These are phyloP conservation scores for Amanita brunnescens DNA, from an alignment of 768 basidiomycete genomes.

Conservation along the genomic window DNA sequence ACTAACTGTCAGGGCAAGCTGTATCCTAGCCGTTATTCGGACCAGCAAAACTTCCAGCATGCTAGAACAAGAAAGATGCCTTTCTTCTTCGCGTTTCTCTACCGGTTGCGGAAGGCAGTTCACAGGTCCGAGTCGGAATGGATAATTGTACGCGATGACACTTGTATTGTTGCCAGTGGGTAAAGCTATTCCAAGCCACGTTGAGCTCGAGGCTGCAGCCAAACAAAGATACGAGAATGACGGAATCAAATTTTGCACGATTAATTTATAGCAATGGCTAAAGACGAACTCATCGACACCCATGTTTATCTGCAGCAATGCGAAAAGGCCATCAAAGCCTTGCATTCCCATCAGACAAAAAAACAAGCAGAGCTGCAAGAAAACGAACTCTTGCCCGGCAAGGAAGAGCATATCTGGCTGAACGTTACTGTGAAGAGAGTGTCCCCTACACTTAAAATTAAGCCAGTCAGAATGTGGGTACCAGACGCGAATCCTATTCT, in stretches of 20 bases:
- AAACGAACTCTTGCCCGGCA: constrained; percentile 64
- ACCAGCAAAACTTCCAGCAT: no score
- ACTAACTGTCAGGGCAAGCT: not conserved
- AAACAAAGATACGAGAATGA: not conserved
- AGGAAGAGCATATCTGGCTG: constrained; percentile 86
- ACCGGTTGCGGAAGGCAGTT: no score
- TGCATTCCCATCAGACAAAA: constrained; percentile 63
- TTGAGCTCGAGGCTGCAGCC: constrained; percentile 1
- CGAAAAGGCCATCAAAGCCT: constrained; percentile 68
- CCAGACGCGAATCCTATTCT: not conserved
- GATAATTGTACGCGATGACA: no score
- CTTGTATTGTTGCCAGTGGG: no score
- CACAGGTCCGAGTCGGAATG: no score
- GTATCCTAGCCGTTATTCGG: not conserved
- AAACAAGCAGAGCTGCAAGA: constrained; percentile 57
- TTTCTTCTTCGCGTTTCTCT: not conserved
- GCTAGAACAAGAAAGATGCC: no score
- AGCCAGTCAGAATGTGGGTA: constrained; percentile 78
- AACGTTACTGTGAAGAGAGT: constrained; percentile 82
- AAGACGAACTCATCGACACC: constrained; percentile 52
- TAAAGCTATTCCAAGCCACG: not conserved
- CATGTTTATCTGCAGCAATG: constrained; percentile 69
- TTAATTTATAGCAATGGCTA: constrained; percentile 32
- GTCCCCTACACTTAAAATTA: constrained; percentile 63
- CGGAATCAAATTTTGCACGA: not conserved